A percentile compares a stretch with the other conserved stretches of the same genome.
Evolutionary conservation across 495 filamentous ascomycete species (phyloP).

Genomic region (Trichocladium uniseriatum): DNA sequence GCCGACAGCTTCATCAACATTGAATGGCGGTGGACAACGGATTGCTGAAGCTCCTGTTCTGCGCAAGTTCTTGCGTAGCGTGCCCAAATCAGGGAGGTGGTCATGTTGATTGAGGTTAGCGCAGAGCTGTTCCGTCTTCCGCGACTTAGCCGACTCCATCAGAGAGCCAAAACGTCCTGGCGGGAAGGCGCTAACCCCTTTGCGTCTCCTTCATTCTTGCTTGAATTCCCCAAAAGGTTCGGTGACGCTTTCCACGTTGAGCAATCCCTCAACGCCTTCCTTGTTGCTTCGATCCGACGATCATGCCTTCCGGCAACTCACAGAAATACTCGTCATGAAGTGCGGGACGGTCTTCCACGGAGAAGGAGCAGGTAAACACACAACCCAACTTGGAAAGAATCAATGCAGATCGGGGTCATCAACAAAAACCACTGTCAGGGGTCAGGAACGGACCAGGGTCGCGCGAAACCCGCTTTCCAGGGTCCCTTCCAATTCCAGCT

Average conservation of each 20-base stretch:
- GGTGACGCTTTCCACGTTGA: not conserved
- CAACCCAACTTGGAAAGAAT: too few species aligned
- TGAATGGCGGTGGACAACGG: too few species aligned
- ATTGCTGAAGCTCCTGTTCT: not conserved
- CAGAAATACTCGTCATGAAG: too few species aligned
- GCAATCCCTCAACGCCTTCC: too few species aligned
- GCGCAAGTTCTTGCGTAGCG: not conserved
- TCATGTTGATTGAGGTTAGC: slow-evolving; percentile 14
- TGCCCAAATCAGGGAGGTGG: not conserved
- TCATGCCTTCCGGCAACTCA: too few species aligned
- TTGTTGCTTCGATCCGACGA: too few species aligned
- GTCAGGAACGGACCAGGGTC: too few species aligned
- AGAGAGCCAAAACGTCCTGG: slow-evolving; percentile 19
- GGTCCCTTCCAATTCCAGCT: not conserved
- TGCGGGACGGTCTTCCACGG: too few species aligned
- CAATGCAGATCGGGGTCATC: too few species aligned
- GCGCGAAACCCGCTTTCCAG: not conserved
- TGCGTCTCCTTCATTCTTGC: slow-evolving; percentile 8
- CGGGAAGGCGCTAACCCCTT: slow-evolving; percentile 19
- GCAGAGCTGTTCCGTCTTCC: slow-evolving; percentile 20
- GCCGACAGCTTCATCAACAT: too few species aligned
- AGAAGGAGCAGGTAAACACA: too few species aligned
- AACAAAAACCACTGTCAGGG: too few species aligned
- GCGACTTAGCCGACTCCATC: slow-evolving; percentile 16
- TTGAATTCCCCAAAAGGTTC: not conserved